Base-by-base conservation (phyloP, 805 yeast species). In the Yarrowia porcina region DNA sequence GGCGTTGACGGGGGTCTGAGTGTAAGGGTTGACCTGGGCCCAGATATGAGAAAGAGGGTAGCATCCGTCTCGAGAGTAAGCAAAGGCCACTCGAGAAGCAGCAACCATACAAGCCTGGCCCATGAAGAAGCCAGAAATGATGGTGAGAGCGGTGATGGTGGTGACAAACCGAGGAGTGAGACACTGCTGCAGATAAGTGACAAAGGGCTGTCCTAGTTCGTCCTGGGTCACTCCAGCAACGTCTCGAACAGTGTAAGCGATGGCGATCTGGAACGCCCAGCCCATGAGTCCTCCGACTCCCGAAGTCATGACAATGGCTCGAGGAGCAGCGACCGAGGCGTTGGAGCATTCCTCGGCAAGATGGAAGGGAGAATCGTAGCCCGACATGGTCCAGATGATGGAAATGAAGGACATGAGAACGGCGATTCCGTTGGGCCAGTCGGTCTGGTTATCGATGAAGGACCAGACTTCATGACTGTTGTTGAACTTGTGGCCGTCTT, bases 351-450 rank as follows among this genome's bases (percentile, higher is more conserved):
- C 91, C 73, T 86, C 92, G n/a, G 88, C 79, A 65, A 87, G 75
- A 69, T 87, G 90, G 76, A 86, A 87, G 0, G 90, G 88, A 21
- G 88, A 83, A 70, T 87, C 90, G 69, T 84, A 87, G 23, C 90
- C 90, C 47, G 87, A 80, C 89, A 87, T 85, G 38, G 87, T 83
- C 76, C 76, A 73, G 63, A 71, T 70, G n/a, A 72, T 73, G 17
- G 76, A 69, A 41, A 73, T 63, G 67, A 73, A 72, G 20, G 83
- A 76, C 78, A 83, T 77, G 63, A 85, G 72, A 68, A 83, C 76
- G 27, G 86, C 80, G 57, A 84, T 76, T 63, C 89, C 89, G 56
- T 77, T 77, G n/a, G 87, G 86, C 78, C 82, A 85, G 18, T 83
- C 87, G 10, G 89, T 83, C 65, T 77, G 80, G 71, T 85, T 85